Conservation (phyloP, 495 filamentous ascomycete genomes). For the Bathelium albidoporum region DNA sequence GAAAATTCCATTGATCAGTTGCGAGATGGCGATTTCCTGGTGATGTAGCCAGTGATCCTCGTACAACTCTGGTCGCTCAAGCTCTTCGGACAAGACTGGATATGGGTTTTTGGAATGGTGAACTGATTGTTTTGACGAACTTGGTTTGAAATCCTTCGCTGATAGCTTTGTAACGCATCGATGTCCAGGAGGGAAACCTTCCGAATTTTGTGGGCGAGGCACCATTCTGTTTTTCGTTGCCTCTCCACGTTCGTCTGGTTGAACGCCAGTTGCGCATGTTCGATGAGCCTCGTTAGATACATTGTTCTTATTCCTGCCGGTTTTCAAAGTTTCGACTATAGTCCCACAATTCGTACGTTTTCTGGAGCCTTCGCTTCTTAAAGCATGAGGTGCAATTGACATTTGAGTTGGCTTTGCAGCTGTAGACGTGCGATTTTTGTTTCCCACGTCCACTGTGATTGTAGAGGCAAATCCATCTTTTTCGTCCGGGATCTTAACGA, state of each 20-base stretch:
- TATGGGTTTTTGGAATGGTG: conserved; percentile 27
- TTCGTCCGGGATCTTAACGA: conserved; percentile 5
- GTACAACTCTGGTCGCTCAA: conserved; percentile 48
- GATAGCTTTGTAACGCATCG: conserved; percentile 10
- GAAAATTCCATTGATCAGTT: conserved; percentile 50
- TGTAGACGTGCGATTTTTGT: neutral
- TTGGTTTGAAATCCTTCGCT: neutral
- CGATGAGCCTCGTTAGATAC: neutral
- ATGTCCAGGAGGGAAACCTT: neutral
- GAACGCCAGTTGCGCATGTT: conserved; percentile 4
- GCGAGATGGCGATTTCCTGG: conserved; percentile 52
- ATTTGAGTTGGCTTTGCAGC: conserved; percentile 6
- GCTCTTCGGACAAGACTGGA: conserved; percentile 45
- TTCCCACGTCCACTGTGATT: conserved; percentile 1
- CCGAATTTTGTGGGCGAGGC: neutral
- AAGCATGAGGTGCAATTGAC: conserved; percentile 5
- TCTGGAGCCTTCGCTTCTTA: neutral
- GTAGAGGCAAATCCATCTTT: neutral
- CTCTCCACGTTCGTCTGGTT: too few species aligned
- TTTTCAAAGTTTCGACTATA: neutral
- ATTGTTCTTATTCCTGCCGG: neutral
- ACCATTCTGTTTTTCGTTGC: neutral
- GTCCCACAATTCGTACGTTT: neutral
- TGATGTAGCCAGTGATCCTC: conserved; percentile 56
- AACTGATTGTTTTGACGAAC: neutral